phyloP scores from a whole-genome alignment of 2,329 filamentous ascomycete species.

The Aspergillus quadricinctus region DNA sequence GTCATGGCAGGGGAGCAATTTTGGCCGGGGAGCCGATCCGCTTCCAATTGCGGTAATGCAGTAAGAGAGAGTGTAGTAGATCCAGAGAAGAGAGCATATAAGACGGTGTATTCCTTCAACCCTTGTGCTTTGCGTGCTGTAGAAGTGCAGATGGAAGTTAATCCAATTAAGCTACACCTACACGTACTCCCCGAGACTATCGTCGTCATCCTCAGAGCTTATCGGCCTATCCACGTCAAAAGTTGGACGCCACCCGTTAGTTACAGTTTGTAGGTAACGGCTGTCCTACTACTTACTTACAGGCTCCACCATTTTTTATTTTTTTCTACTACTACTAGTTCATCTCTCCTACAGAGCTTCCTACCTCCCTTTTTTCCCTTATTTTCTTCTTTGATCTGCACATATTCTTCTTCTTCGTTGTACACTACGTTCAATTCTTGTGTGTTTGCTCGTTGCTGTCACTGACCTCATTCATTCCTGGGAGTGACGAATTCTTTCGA shows the following conservation, averaged over 20 bases:
- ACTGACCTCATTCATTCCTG: constrained; percentile 1
- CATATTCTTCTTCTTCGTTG: not conserved
- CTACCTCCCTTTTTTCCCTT: not conserved
- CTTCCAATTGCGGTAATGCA: not conserved
- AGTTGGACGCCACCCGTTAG: not conserved
- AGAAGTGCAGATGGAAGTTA: not conserved
- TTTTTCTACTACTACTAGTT: not conserved
- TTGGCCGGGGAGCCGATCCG: not conserved
- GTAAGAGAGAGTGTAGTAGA: not conserved
- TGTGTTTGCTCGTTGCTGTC: not conserved
- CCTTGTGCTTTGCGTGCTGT: not conserved
- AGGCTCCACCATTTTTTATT: not conserved
- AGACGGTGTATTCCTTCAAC: not conserved
- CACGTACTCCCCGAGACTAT: not conserved
- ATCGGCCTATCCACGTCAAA: not conserved
- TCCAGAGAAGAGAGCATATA: not conserved
- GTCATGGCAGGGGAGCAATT: not conserved
- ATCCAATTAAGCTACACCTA: not conserved
- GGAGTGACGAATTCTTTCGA: not conserved
- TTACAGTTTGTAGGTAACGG: not conserved
- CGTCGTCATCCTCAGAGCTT: not conserved
- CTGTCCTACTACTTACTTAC: not conserved
- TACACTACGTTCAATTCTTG: not conserved
- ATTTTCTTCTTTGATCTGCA: not conserved
- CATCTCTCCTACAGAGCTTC: not conserved